These are phyloP conservation scores for Neurospora cerealis DNA, from an alignment of 495 filamentous ascomycete species.

Conservation along the genomic window DNA sequence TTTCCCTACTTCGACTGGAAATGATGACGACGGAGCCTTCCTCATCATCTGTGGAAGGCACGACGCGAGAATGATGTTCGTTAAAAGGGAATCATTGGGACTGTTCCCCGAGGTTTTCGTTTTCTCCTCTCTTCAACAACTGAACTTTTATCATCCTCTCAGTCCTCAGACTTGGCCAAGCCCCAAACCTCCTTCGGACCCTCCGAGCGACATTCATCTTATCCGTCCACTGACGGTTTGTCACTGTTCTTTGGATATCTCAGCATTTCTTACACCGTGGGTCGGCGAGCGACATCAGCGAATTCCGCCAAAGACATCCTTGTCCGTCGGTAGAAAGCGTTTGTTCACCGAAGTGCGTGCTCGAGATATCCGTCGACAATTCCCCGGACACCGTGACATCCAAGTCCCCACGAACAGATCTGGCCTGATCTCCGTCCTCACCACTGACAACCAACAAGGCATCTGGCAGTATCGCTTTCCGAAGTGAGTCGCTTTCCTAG, in stretches of 20 bases:
- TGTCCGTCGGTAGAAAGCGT: background rate
- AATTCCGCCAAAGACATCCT: background rate
- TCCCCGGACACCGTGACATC: background rate
- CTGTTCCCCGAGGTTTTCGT: background rate
- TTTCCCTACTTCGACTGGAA: background rate
- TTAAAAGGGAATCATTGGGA: background rate
- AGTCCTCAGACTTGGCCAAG: background rate
- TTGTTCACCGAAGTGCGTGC: background rate
- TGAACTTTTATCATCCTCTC: background rate
- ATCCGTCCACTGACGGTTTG: background rate
- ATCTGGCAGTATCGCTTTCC: background rate
- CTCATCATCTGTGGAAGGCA: background rate
- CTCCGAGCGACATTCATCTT: background rate
- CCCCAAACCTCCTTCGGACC: background rate
- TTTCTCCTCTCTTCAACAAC: background rate
- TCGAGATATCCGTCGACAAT: background rate
- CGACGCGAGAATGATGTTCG: background rate
- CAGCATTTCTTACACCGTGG: background rate
- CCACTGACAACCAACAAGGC: background rate
- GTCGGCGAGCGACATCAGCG: background rate
- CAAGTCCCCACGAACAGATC: background rate
- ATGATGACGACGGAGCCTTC: background rate
- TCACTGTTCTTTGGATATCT: background rate
- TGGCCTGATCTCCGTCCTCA: background rate
- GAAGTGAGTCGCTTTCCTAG: background rate